A percentile compares a stretch with the other conserved stretches of the same genome.
Evolutionary conservation across 2,329 filamentous ascomycete genomes (phyloP).

Genomic region (Gliomastix tumulicola): DNA sequence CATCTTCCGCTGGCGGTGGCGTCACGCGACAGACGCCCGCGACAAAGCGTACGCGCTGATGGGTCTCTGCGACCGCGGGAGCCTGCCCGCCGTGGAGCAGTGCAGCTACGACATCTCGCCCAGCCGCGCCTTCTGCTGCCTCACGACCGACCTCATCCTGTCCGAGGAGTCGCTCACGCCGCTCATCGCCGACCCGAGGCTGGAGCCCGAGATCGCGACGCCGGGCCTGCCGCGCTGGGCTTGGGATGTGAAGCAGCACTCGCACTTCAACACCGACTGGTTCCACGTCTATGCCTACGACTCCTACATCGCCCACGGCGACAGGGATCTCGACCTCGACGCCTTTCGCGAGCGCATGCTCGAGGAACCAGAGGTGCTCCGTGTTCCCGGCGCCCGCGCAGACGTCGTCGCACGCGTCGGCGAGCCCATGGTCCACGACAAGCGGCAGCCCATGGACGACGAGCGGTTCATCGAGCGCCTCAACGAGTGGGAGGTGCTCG

Average conservation of each 20-base stretch:
- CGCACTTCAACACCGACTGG: constrained; percentile 4
- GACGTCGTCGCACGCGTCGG: background rate
- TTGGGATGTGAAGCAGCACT: constrained; percentile 2
- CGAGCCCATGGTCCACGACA: background rate
- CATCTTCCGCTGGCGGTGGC: constrained; percentile 3
- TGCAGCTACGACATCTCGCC: constrained; percentile 5
- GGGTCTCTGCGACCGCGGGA: constrained; percentile 2
- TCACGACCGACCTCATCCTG: constrained; percentile 8
- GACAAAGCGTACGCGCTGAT: constrained; percentile 7
- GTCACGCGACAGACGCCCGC: constrained; percentile 6
- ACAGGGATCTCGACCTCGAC: background rate
- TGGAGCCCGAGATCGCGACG: constrained; percentile 6
- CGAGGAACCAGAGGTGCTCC: background rate
- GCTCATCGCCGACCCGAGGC: constrained; percentile 5
- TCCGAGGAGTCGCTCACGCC: constrained; percentile 4
- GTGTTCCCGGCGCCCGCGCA: background rate
- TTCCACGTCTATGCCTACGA: constrained; percentile 1
- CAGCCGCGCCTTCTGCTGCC: constrained; percentile 4
- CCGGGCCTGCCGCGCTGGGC: constrained; percentile 7
- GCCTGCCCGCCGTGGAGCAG: constrained; percentile 3
- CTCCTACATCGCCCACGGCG: background rate
- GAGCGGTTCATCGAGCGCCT: too few species aligned
- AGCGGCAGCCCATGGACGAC: background rate
- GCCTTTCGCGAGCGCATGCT: background rate
- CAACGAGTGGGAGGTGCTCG: too few species aligned